Evolutionary conservation across 2,329 filamentous ascomycete genomes (phyloP), one percentile per base, ranked within the genome.

Genomic region (Zopfia rhizophila): DNA sequence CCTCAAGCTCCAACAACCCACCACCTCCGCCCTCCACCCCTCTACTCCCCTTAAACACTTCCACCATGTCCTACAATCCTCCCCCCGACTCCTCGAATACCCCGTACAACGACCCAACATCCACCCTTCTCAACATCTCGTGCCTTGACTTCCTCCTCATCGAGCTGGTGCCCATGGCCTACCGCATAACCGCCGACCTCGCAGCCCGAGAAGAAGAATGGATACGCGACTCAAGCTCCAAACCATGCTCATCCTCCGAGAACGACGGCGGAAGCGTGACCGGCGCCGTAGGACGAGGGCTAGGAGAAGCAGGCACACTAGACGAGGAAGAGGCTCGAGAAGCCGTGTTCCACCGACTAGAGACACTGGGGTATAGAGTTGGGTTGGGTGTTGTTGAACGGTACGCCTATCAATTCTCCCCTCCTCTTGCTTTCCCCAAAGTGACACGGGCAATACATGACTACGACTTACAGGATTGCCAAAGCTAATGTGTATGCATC

Each of bases 111-210:
- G 91, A 96, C 73, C 88, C 90, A 25, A 80, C 80, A 48, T 88
- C 89, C 47, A 84, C 85, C 50, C 89, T 92, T 75, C 81, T 97
- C 61, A 88, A 84, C 75, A 85, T 88, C 45, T 94, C 93, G 35
- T 91, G 89, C 70, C 85, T 99, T 63, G 94, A 99, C 74, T 88
- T 99, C 61, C 84, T 99, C 45, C 84, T 99, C 61, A 97, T 97
- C 69, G 94, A 99, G 77, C 84, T 99, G 43, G 94, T 99, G 12
- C 94, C 94, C 27, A 88, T 97, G 79, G 90, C 93, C 4, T 91
- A 95, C 73, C 86, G 94, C 56, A 82, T 97, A 52, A 87, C 90
- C 16, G 83, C 86, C 65, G 87, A 94, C 65, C 79, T 91, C 4
- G 83, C 85, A 47, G 75, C 75, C 21, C 68, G 73, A 39, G 72